phyloP scores from a whole-genome alignment of 176 grass and related monocot species.

The Oryza punctata region DNA sequence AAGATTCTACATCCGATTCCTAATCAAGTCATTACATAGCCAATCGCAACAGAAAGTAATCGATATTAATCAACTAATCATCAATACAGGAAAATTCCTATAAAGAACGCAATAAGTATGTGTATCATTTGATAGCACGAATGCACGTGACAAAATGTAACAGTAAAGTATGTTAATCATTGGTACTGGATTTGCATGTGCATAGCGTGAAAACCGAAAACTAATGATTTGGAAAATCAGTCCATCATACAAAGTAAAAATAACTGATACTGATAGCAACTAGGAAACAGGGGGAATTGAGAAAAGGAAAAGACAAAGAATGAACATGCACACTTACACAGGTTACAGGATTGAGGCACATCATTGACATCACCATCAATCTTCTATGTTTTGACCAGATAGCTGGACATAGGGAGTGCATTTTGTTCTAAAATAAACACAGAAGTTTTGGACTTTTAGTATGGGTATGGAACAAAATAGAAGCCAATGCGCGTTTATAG shows the following conservation, averaged over 20 bases:
- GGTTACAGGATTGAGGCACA: constrained; percentile 68
- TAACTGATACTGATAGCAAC: constrained; percentile 1
- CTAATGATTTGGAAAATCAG: background rate
- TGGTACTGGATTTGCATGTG: background rate
- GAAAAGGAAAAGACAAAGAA: background rate
- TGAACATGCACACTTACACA: constrained; percentile 58
- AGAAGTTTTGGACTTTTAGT: constrained; percentile 25
- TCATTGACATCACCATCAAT: constrained; percentile 85
- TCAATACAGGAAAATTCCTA: background rate
- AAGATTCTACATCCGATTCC: background rate
- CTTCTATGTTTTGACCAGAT: constrained; percentile 82
- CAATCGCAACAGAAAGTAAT: background rate
- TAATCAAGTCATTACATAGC: background rate
- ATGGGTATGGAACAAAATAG: background rate
- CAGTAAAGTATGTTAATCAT: background rate
- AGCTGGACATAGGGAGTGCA: constrained; percentile 74
- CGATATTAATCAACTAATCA: background rate
- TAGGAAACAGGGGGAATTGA: background rate
- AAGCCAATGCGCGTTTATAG: background rate
- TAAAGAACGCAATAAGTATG: background rate
- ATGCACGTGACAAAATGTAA: background rate
- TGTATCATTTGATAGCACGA: background rate
- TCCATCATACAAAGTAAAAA: background rate
- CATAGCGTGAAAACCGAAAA: constrained; percentile 6
- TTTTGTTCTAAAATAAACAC: constrained; percentile 53